Percentiles rank a stretch among this genome's conserved stretches.
These are phyloP conservation scores for Coniophora puteana DNA, from an alignment of 1,284 basidiomycete species.

Conservation along the genomic window DNA sequence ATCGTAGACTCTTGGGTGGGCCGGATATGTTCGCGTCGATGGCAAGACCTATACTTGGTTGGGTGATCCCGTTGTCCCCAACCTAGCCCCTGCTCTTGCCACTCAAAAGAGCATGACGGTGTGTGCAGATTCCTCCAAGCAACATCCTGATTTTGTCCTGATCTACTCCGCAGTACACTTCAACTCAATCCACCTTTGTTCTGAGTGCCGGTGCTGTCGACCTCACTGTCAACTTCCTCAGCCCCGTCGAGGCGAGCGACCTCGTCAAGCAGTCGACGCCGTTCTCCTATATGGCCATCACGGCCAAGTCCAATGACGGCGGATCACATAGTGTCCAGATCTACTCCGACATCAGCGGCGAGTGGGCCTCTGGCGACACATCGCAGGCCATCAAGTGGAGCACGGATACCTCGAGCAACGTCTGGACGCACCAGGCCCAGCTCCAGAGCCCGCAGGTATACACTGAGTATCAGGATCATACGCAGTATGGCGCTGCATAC, in stretches of 20 bases:
- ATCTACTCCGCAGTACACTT: constrained; percentile 45
- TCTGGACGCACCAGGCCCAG: constrained; percentile 58
- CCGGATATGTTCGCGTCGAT: constrained; percentile 62
- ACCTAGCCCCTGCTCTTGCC: constrained; percentile 44
- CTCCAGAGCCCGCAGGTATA: constrained; percentile 44
- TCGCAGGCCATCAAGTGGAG: constrained; percentile 52
- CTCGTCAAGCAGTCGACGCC: constrained; percentile 58
- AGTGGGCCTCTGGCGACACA: constrained; percentile 62
- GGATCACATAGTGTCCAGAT: constrained; percentile 51
- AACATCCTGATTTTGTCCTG: constrained; percentile 5
- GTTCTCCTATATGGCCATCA: constrained; percentile 57
- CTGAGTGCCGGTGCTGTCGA: constrained; percentile 63
- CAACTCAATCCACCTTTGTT: constrained; percentile 59
- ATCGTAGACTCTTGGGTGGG: constrained; percentile 59
- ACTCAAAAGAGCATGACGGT: constrained; percentile 55
- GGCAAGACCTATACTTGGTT: constrained; percentile 55
- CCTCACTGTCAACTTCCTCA: constrained; percentile 58
- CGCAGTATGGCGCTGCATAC: constrained; percentile 60
- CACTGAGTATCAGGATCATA: constrained; percentile 53
- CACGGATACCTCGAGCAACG: constrained; percentile 36
- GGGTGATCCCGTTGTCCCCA: constrained; percentile 47
- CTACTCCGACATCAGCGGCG: constrained; percentile 63
- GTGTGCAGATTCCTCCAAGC: neutral
- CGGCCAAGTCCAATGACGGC: constrained; percentile 53
- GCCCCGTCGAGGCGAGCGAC: constrained; percentile 61